phyloP scores from a whole-genome alignment of 2,329 filamentous ascomycete genomes.

The Colletotrichum sp. region DNA sequence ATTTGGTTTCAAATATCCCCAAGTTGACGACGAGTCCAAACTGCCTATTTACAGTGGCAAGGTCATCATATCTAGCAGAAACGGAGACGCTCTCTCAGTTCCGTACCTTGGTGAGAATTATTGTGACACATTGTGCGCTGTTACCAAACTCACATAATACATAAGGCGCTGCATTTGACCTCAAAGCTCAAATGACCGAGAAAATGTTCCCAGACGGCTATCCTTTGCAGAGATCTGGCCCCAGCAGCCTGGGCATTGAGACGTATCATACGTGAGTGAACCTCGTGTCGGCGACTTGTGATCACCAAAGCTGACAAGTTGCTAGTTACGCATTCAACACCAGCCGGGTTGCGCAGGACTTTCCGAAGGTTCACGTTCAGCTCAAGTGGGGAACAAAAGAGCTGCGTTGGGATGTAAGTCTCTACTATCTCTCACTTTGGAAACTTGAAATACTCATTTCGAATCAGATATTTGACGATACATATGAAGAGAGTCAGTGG shows the following conservation, averaged over 20 bases:
- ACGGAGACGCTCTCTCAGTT: conserved; percentile 34
- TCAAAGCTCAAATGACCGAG: conserved; percentile 6
- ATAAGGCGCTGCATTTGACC: conserved; percentile 12
- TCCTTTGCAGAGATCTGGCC: conserved; percentile 6
- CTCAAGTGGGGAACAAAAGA: conserved; percentile 21
- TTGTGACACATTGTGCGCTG: not conserved
- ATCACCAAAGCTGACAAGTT: not conserved
- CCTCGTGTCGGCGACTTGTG: not conserved
- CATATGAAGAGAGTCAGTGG: conserved; percentile 30
- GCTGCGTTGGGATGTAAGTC: conserved; percentile 22
- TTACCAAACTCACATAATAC: too few relatives aligned
- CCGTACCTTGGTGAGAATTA: conserved; percentile 33
- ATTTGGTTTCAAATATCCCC: conserved; percentile 31
- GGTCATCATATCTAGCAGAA: conserved; percentile 32
- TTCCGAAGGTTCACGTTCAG: conserved; percentile 18
- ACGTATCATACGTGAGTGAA: not conserved
- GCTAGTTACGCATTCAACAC: conserved; percentile 17
- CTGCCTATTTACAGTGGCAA: conserved; percentile 39
- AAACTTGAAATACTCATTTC: not conserved
- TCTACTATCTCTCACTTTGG: too few relatives aligned
- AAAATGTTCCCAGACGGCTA: conserved; percentile 5
- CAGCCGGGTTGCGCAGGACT: conserved; percentile 21
- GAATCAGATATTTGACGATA: conserved; percentile 27
- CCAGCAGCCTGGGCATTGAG: not conserved
- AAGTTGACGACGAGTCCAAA: conserved; percentile 27